Evolutionary conservation across 768 basidiomycete species (phyloP).

Genomic region (Suillus tomentosus): DNA sequence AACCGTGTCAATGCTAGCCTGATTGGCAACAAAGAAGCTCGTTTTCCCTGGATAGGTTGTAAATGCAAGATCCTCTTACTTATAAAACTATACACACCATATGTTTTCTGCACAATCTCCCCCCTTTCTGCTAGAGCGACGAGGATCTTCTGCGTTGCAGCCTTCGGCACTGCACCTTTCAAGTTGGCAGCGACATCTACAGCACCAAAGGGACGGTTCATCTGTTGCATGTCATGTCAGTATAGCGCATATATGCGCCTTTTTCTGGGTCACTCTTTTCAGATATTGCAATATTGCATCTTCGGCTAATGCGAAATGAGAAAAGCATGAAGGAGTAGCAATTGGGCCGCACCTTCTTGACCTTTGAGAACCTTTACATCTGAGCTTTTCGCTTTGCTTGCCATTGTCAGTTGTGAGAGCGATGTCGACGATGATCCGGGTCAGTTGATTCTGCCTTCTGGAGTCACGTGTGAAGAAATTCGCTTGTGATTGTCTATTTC

Average conservation of each 20-base stretch:
- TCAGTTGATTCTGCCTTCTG: background rate
- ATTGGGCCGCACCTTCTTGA: constrained; percentile 54
- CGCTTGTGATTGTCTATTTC: constrained; percentile 1
- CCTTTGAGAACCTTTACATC: constrained; percentile 71
- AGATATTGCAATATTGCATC: constrained; percentile 78
- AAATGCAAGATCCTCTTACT: constrained; percentile 9
- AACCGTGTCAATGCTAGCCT: constrained; percentile 68
- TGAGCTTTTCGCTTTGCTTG: constrained; percentile 52
- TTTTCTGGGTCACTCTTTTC: constrained; percentile 51
- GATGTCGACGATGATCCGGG: background rate
- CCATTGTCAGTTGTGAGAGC: constrained; percentile 21
- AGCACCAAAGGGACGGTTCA: constrained; percentile 93
- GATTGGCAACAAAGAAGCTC: constrained; percentile 85
- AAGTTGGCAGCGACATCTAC: constrained; percentile 91
- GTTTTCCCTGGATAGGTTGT: constrained; percentile 62
- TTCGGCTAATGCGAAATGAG: constrained; percentile 52
- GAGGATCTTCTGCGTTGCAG: constrained; percentile 83
- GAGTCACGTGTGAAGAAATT: background rate
- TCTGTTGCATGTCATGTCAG: constrained; percentile 43
- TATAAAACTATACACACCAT: constrained; percentile 52
- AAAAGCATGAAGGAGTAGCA: background rate
- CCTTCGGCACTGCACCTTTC: constrained; percentile 85
- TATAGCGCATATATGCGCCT: constrained; percentile 15
- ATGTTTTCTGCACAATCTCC: constrained; percentile 77
- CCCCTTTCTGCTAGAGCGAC: constrained; percentile 83